A percentile compares a stretch with the other conserved stretches of the same genome.
Conservation (phyloP, 2,329 filamentous ascomycete species). For the Neoscytalidium dimidiatum region DNA sequence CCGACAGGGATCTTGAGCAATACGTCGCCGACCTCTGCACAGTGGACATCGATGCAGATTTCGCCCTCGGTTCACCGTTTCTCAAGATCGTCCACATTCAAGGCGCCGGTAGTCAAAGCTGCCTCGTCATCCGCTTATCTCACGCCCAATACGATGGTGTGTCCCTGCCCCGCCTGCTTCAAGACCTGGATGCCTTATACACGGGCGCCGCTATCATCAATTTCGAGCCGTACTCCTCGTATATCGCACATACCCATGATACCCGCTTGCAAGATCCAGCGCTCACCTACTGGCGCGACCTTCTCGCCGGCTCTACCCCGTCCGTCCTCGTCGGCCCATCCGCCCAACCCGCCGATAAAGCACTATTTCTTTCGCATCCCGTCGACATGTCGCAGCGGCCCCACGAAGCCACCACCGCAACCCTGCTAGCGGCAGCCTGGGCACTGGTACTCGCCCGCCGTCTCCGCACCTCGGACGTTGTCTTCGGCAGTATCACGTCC, state of each 20-base stretch:
- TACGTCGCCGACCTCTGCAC: constrained; percentile 57
- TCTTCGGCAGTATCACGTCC: constrained; percentile 67
- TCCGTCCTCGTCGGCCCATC: constrained; percentile 43
- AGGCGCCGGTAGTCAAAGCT: constrained; percentile 42
- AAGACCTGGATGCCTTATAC: constrained; percentile 61
- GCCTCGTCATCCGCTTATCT: constrained; percentile 64
- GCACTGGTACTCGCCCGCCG: constrained; percentile 62
- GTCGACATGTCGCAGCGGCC: constrained; percentile 44
- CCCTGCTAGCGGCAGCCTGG: constrained; percentile 68
- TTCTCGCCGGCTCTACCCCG: constrained; percentile 55
- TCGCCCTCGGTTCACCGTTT: constrained; percentile 62
- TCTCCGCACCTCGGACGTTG: constrained; percentile 47
- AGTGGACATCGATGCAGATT: constrained; percentile 57
- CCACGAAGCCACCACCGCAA: constrained; percentile 62
- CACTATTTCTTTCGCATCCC: constrained; percentile 30
- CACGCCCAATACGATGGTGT: constrained; percentile 72
- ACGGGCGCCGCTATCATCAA: constrained; percentile 33
- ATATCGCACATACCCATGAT: constrained; percentile 40
- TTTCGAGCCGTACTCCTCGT: constrained; percentile 48
- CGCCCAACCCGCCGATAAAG: constrained; percentile 35
- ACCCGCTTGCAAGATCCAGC: constrained; percentile 68
- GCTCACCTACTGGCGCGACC: constrained; percentile 60
- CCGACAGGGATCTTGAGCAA: constrained; percentile 51
- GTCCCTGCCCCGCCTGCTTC: constrained; percentile 63
- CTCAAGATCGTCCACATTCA: constrained; percentile 56